Evolutionary conservation across 495 filamentous ascomycete genomes (phyloP).

Genomic region (Thermothielavioides terrestris): DNA sequence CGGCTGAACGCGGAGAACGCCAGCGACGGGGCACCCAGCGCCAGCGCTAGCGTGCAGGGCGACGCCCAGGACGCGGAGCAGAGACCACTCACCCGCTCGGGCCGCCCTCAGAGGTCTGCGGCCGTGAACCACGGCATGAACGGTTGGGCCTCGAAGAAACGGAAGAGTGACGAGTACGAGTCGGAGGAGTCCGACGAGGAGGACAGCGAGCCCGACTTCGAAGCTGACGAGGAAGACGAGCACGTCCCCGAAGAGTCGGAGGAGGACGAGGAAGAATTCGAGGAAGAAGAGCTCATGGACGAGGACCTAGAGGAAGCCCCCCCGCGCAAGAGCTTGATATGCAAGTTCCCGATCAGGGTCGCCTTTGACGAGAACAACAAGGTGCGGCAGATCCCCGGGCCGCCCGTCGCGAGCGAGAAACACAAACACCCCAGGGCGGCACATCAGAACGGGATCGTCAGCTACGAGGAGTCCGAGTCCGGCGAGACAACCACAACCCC

Average conservation of each 20-base stretch:
- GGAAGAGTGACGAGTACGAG: slow-evolving; percentile 59
- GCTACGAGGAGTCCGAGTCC: slow-evolving; percentile 24
- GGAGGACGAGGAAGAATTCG: slow-evolving; percentile 47
- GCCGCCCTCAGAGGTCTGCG: slow-evolving; percentile 28
- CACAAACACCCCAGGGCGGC: slow-evolving; percentile 17
- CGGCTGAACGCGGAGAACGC: slow-evolving; percentile 69
- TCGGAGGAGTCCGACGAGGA: slow-evolving; percentile 65
- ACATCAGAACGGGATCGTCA: slow-evolving; percentile 23
- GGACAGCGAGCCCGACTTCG: slow-evolving; percentile 47
- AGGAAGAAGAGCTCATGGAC: slow-evolving; percentile 48
- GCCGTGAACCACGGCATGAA: slow-evolving; percentile 37
- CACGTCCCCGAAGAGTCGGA: slow-evolving; percentile 40
- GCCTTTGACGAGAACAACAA: slow-evolving; percentile 24
- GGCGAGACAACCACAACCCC: slow-evolving; percentile 4
- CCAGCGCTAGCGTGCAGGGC: slow-evolving; percentile 28
- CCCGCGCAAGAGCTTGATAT: slow-evolving; percentile 56
- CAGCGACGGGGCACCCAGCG: slow-evolving; percentile 33
- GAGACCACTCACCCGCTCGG: slow-evolving; percentile 16
- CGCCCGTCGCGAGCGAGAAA: slow-evolving; percentile 10
- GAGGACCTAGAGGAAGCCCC: slow-evolving; percentile 37
- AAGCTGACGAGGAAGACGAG: slow-evolving; percentile 53
- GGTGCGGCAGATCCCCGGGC: slow-evolving; percentile 18
- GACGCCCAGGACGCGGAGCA: slow-evolving; percentile 24
- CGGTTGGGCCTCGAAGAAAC: slow-evolving; percentile 50
- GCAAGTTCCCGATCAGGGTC: slow-evolving; percentile 48